Conservation (phyloP, 305 asterid species). For the Fraxinus velutina region DNA sequence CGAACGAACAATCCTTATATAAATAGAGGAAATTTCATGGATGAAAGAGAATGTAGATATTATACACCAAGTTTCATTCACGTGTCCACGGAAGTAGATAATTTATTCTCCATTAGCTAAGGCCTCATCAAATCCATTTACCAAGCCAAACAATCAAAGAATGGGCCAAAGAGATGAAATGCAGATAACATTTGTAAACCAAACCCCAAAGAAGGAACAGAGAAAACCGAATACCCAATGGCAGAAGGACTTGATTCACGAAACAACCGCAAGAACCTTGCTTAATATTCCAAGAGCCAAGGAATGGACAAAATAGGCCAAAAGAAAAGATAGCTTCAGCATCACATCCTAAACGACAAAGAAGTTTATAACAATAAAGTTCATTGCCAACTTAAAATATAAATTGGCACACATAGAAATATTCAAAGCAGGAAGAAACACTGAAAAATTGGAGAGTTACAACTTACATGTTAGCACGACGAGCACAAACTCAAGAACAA, state of each 20-base stretch:
- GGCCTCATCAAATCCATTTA: background rate
- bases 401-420: background rate
- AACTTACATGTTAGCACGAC: background rate
- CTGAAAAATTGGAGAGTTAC: background rate
- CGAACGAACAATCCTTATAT: background rate
- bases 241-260: background rate
- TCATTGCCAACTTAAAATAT: background rate
- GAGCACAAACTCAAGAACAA: too few species aligned
- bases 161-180: background rate
- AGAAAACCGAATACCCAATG: background rate
- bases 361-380: background rate
- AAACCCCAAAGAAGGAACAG: background rate
- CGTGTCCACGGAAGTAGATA: background rate
- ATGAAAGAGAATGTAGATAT: background rate
- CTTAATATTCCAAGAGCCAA: background rate
- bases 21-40: too few species aligned
- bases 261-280: background rate
- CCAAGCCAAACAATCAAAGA: background rate
- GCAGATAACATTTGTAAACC: background rate
- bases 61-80: too few species aligned
- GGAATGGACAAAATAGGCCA: background rate
- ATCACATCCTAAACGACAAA: background rate
- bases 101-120: background rate
- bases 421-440: background rate
- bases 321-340: background rate